These are phyloP conservation scores for Gossypium laxum DNA, from an alignment of 441 rosid species.

Conservation along the genomic window DNA sequence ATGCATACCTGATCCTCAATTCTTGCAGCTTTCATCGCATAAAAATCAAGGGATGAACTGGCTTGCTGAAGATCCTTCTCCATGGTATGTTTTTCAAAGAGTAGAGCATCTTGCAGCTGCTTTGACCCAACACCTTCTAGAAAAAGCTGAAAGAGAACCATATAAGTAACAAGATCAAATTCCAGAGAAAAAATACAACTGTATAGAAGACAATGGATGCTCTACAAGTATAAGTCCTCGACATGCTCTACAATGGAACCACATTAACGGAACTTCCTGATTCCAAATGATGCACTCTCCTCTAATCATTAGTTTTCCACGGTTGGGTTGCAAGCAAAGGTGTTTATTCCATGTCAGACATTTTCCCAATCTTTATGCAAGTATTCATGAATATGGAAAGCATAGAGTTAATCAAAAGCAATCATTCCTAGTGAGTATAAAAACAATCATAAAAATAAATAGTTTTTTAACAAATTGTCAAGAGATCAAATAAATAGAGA, in stretches of 20 bases:
- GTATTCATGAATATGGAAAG: neutral
- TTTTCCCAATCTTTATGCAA: neutral
- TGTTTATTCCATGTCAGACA: neutral
- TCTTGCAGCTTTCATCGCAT: conserved; percentile 53
- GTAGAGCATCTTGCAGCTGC: conserved; percentile 57
- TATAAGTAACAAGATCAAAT: conserved; percentile 15
- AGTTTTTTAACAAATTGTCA: neutral
- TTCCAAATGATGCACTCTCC: neutral
- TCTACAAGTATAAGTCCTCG: neutral
- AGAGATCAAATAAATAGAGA: neutral
- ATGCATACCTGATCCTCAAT: conserved; percentile 78
- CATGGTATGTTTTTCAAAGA: conserved; percentile 46
- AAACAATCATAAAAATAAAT: neutral
- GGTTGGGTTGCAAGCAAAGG: neutral
- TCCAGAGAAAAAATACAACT: neutral
- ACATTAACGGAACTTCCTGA: neutral
- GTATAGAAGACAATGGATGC: neutral
- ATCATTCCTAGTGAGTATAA: neutral
- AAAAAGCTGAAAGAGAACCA: conserved; percentile 57
- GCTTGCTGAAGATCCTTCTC: conserved; percentile 70
- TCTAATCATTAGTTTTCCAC: neutral
- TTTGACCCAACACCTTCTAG: conserved; percentile 72
- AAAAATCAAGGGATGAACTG: conserved; percentile 51
- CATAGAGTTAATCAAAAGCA: neutral
- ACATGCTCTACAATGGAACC: neutral